phyloP scores from a whole-genome alignment of 2,329 filamentous ascomycete genomes.

The Monosporascus sp. region DNA sequence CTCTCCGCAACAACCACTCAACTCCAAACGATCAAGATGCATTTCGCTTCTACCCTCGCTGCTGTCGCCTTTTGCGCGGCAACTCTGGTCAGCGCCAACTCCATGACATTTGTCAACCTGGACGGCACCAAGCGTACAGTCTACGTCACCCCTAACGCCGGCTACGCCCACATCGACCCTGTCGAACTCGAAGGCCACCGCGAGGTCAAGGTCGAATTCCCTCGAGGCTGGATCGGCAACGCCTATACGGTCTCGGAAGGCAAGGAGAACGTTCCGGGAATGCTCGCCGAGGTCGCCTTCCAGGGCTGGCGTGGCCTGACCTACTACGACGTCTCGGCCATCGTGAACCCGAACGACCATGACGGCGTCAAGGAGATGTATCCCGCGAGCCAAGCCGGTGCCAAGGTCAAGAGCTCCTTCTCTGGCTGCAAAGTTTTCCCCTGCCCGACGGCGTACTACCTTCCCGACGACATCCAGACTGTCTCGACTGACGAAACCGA shows the following conservation, averaged over 20 bases:
- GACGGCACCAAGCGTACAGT: conserved; percentile 46
- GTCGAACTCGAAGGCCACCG: conserved; percentile 35
- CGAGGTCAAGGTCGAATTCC: conserved; percentile 38
- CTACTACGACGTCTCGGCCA: conserved; percentile 56
- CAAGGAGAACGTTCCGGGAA: conserved; percentile 36
- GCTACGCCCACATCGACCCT: conserved; percentile 28
- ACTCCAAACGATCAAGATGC: conserved; percentile 45
- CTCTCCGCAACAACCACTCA: conserved; percentile 11
- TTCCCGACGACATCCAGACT: conserved; percentile 50
- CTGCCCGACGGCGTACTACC: conserved; percentile 50
- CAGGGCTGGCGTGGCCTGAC: conserved; percentile 42
- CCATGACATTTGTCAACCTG: conserved; percentile 54
- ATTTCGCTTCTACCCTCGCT: conserved; percentile 43
- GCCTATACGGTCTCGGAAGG: conserved; percentile 46
- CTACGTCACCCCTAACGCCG: conserved; percentile 43
- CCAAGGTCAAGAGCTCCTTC: conserved; percentile 26
- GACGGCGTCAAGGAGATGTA: conserved; percentile 51
- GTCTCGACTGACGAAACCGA: conserved; percentile 43
- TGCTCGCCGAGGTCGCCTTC: conserved; percentile 49
- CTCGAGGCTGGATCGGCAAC: conserved; percentile 43
- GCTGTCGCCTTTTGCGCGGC: conserved; percentile 37
- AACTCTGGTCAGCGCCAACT: conserved; percentile 40
- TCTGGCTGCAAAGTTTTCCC: conserved; percentile 50
- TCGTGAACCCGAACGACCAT: conserved; percentile 45
- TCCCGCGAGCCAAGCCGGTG: conserved; percentile 29